These are phyloP conservation scores for Coniosporium apollinis DNA, from an alignment of 495 filamentous ascomycete genomes.

Conservation along the genomic window DNA sequence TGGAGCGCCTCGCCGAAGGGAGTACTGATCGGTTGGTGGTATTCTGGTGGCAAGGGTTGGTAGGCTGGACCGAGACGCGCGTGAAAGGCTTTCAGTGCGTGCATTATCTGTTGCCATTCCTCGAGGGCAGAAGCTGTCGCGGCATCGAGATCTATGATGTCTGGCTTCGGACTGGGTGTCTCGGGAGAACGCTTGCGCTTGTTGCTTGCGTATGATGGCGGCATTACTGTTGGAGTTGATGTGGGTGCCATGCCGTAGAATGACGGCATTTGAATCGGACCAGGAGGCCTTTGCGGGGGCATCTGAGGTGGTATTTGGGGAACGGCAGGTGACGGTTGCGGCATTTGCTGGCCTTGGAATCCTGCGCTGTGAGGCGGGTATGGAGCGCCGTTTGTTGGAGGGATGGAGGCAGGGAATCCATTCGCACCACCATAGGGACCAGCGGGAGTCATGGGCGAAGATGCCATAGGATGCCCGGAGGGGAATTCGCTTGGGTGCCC, in stretches of 20 bases:
- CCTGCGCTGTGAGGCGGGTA: not conserved
- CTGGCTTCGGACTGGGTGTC: slow-evolving; percentile 5
- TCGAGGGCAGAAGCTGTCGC: slow-evolving; percentile 51
- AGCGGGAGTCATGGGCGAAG: too few species aligned
- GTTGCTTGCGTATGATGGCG: slow-evolving; percentile 14
- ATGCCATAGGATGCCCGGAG: too few species aligned
- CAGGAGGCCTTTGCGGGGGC: slow-evolving; percentile 4
- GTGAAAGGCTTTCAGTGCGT: slow-evolving; percentile 50
- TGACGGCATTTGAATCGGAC: slow-evolving; percentile 16
- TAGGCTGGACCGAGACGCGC: slow-evolving; percentile 57
- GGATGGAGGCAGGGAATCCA: slow-evolving; percentile 8
- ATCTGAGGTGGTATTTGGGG: too few species aligned
- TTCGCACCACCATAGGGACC: slow-evolving; percentile 15
- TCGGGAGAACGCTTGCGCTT: not conserved
- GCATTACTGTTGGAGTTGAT: slow-evolving; percentile 32
- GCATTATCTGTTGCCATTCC: slow-evolving; percentile 64
- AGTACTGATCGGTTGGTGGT: slow-evolving; percentile 39
- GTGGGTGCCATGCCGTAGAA: slow-evolving; percentile 50
- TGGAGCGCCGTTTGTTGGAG: not conserved
- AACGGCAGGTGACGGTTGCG: not conserved
- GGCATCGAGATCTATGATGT: slow-evolving; percentile 37
- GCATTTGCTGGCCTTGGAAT: slow-evolving; percentile 11
- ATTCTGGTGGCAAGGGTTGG: slow-evolving; percentile 58
- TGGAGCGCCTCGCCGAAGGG: slow-evolving; percentile 74
- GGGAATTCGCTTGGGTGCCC: too few species aligned